These are phyloP conservation scores for Ampelomyces quisqualis DNA, from an alignment of 2,329 filamentous ascomycete species.

Conservation along the genomic window DNA sequence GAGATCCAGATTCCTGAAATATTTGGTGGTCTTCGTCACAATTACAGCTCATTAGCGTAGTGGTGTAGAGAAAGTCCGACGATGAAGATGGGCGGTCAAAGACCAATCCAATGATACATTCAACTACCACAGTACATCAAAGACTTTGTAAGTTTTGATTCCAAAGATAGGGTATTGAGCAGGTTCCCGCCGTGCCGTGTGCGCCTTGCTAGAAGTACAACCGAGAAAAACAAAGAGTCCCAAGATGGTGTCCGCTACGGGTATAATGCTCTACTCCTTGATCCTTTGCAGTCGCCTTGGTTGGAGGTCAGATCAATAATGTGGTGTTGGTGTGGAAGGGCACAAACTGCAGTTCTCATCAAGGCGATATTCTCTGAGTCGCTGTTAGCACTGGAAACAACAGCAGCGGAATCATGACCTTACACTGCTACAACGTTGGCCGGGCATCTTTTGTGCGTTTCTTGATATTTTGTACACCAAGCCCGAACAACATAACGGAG, in stretches of 20 bases:
- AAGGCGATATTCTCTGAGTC: constrained; percentile 49
- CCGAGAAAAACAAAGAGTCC: constrained; percentile 11
- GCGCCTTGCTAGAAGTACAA: constrained; percentile 34
- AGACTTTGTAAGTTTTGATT: constrained; percentile 17
- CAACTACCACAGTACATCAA: constrained; percentile 19
- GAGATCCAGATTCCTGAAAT: background rate
- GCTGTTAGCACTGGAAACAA: constrained; percentile 10
- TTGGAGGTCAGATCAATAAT: constrained; percentile 13
- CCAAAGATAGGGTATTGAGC: constrained; percentile 40
- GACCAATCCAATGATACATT: constrained; percentile 30
- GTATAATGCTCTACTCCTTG: constrained; percentile 19
- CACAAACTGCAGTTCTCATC: constrained; percentile 52
- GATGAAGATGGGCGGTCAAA: constrained; percentile 5
- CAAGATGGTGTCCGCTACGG: constrained; percentile 4
- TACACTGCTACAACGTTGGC: constrained; percentile 57
- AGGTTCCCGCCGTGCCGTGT: constrained; percentile 26
- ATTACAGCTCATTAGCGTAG: constrained; percentile 12
- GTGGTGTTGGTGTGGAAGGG: background rate
- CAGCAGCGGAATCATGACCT: constrained; percentile 15
- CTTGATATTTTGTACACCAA: constrained; percentile 57
- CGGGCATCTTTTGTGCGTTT: constrained; percentile 57
- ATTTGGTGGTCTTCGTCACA: constrained; percentile 3
- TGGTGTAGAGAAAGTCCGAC: constrained; percentile 8
- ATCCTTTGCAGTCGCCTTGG: constrained; percentile 41
- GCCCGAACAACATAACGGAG: constrained; percentile 57